Conservation (phyloP, 129 eudicot species). For the Saussurea involucrata region DNA sequence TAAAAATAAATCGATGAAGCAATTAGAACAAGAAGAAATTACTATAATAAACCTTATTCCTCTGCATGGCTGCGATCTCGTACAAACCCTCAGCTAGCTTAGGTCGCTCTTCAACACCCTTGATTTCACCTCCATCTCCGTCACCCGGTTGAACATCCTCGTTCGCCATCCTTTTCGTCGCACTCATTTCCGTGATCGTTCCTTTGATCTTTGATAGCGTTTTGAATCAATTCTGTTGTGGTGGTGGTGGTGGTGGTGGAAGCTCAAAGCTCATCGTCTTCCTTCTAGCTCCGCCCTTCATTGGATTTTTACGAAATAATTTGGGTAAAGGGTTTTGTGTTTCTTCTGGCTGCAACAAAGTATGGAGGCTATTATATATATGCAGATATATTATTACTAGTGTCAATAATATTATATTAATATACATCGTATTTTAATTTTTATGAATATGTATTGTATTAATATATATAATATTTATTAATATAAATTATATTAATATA, state of each 20-base stretch:
- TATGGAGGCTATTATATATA: not conserved
- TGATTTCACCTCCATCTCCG: conserved; percentile 1
- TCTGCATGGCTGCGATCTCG: conserved; percentile 62
- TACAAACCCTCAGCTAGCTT: conserved; percentile 75
- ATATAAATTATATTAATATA: too few relatives aligned
- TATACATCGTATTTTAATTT: too few relatives aligned
- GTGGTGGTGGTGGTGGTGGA: not conserved
- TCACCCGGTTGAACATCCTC: conserved; percentile 14
- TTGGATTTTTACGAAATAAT: not conserved
- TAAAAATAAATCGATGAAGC: not conserved
- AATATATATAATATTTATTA: too few relatives aligned
- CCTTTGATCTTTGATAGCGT: not conserved
- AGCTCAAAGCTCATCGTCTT: not conserved
- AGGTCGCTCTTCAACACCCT: conserved; percentile 27
- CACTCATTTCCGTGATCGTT: conserved; percentile 18
- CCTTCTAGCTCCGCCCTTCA: conserved; percentile 4
- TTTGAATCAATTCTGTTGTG: not conserved
- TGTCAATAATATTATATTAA: too few relatives aligned
- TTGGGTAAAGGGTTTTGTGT: not conserved
- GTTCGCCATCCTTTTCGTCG: conserved; percentile 26
- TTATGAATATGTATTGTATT: too few relatives aligned
- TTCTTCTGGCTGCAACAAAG: not conserved
- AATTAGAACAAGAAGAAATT: not conserved
- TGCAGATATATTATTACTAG: too few relatives aligned
- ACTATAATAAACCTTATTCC: conserved; percentile 43